Base-by-base conservation (phyloP, 1,284 basidiomycete species). In the Ustilago shanxiensis region DNA sequence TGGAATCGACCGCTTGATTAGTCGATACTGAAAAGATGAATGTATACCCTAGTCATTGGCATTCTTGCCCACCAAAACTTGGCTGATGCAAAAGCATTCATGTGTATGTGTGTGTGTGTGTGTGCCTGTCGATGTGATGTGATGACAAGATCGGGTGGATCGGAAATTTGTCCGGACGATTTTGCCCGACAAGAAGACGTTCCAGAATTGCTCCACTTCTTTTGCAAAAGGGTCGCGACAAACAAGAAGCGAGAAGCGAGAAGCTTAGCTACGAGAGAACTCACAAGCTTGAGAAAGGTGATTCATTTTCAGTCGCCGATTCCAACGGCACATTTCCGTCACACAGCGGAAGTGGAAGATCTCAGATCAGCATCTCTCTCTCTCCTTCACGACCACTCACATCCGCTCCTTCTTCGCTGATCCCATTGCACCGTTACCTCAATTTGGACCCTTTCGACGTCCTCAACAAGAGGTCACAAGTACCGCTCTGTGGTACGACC, bases 31-130 rank as follows among this genome's bases (percentile, higher is more conserved):
- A n/a, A 22, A 13, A 41, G 7, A 16, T 52, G n/a, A 39, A 7
- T 55, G 52, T 62, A 54, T 62, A 59, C 47, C 57, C 57, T 47
- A 35, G 28, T 47, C 26, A 56, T 39, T 26, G 44, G n/a, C n/a
- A n/a, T n/a, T n/a, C n/a, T n/a, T n/a, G n/a, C n/a, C n/a, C n/a
- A n/a, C n/a, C 44, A 7, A 45, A 7, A 45, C 11, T 20, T 3
- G 8, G 22, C 44, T 22, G 3, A 16, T 11, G 3, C 6, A 37
- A 14, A 11, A 14, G 9, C 13, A 37, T 47, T 47, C 22, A 22
- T 47, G 45, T 8, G 49, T 11, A 3, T 53, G 51, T 53, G n/a
- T 5, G 18, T 37, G 37, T 1, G 35, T 39, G 44, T 22, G 10
- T 20, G 24, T 49, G 47, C 47, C 9, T 49, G 47, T 49, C 16